Percentiles rank a stretch among this genome's conserved stretches.
phyloP scores from a whole-genome alignment of 2,329 filamentous ascomycete genomes.

The Cadophora gregata region DNA sequence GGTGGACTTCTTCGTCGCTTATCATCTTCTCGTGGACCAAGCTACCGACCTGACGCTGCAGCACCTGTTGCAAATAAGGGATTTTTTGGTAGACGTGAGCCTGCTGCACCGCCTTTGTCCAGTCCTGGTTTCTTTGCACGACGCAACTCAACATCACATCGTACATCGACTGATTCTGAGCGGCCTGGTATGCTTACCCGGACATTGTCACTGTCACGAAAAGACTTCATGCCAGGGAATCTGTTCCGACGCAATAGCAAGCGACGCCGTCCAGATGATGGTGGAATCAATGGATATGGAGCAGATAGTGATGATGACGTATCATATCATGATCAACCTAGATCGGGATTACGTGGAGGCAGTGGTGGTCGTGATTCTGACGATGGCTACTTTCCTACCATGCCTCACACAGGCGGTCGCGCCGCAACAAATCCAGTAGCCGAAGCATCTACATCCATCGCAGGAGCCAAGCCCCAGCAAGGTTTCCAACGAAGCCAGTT shows the following conservation, averaged over 20 bases:
- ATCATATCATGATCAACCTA: constrained; percentile 26
- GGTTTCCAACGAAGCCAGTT: constrained; percentile 49
- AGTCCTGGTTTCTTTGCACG: constrained; percentile 47
- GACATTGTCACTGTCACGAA: constrained; percentile 66
- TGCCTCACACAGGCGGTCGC: constrained; percentile 28
- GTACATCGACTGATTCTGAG: constrained; percentile 47
- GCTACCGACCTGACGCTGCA: constrained; percentile 40
- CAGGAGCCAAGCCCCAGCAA: constrained; percentile 30
- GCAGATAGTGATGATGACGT: constrained; percentile 47
- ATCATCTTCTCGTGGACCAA: constrained; percentile 43
- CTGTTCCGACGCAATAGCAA: constrained; percentile 56
- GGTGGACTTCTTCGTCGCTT: constrained; percentile 42
- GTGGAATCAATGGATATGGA: constrained; percentile 61
- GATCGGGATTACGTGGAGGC: constrained; percentile 44
- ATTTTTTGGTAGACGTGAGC: constrained; percentile 22
- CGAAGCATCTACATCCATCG: constrained; percentile 36
- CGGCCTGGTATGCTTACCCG: constrained; percentile 54
- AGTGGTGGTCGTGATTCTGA: constrained; percentile 51
- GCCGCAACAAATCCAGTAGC: constrained; percentile 28
- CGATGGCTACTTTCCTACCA: constrained; percentile 58
- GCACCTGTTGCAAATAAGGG: constrained; percentile 39
- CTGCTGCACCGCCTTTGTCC: constrained; percentile 29
- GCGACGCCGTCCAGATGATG: constrained; percentile 50
- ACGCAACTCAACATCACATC: constrained; percentile 50
- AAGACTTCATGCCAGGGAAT: constrained; percentile 52